Base-by-base conservation (phyloP, 257 asterid genomes). In the Fraxinus quadrangulata region DNA sequence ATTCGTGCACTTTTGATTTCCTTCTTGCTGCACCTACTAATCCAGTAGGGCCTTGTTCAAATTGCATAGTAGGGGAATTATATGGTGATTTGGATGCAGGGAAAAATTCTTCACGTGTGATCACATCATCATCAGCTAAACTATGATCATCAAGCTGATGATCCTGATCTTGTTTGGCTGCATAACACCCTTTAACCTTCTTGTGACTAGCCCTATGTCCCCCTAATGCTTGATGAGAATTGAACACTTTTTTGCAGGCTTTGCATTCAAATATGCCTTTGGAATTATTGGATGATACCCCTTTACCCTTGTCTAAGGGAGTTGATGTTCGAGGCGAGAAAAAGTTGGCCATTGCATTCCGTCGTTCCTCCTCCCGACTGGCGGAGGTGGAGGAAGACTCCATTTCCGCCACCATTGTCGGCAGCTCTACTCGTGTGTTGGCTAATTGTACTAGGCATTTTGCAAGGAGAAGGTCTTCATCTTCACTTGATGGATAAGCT, bases 171-270 rank as follows among this genome's bases (percentile, higher is more conserved):
- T 87, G 96, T 69, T 89, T 93, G 2, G 96, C 90, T 10, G 98
- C 98, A 33, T 86, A 95, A 68, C 99, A 93, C 0, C 97, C 99
- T 79, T 93, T 93, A 2, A 95, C 93, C 86, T 92, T 93, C 73
- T 95, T 93, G 84, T 95, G 99, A 72, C 98, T 95, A 0, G 99
- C 99, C 49, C 97, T 83, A 19, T 95, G 97, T 0, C 99, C 98
- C 0, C 99, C 99, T 12, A 95, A 77, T 5, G 99, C 99, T 81
- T 95, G 98, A 76, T 95, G 99, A 6, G 99, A 95, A 72, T 86
- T 90, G 84, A 93, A 95, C n/a, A 93, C 96, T 83, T 92, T 95
- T 78, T 90, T 92, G 85, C 99, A 95, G 5, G 97, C 96, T 77
- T 93, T 91, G 81, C 99, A 95, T 80, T 93, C 98, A 63, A 94